phyloP scores from a whole-genome alignment of 208 protist species.

The Trypanosoma vivax region DNA sequence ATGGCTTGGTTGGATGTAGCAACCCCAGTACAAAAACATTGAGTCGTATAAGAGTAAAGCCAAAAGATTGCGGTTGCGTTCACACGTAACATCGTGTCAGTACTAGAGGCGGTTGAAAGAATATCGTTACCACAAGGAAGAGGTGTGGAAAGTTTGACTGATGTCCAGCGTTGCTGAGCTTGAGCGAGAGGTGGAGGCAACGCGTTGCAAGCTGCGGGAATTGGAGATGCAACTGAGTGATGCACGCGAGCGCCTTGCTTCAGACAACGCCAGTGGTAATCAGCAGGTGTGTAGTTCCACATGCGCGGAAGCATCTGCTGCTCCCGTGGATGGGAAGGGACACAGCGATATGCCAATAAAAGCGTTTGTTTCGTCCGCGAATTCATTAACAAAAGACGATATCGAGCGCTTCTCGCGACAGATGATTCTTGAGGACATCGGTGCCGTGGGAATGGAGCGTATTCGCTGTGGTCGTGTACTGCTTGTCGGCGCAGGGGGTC shows the following conservation, averaged over 20 bases:
- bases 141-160: neutral
- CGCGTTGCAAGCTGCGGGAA: conserved; percentile 10
- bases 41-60: too few relatives aligned
- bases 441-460: conserved; percentile 55
- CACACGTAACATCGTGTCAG: too few relatives aligned
- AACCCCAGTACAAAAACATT: too few relatives aligned
- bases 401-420: conserved; percentile 87
- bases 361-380: conserved; percentile 16
- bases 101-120: neutral
- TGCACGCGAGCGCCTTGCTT: neutral
- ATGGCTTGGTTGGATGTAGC: too few relatives aligned
- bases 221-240: conserved; percentile 11
- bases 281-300: too few relatives aligned
- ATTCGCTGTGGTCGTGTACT: conserved; percentile 64
- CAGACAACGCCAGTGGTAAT: neutral
- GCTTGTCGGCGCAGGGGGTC: conserved; percentile 91
- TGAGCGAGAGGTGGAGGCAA: conserved; percentile 12
- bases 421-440: conserved; percentile 84
- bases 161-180: conserved; percentile 2
- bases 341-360: neutral
- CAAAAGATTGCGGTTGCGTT: too few relatives aligned
- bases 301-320: neutral
- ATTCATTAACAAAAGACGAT: conserved; percentile 44
- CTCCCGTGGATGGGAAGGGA: neutral
- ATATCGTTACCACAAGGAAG: too few relatives aligned